Conservation (phyloP, 768 basidiomycete genomes). For the Crassisporium funariophilum region DNA sequence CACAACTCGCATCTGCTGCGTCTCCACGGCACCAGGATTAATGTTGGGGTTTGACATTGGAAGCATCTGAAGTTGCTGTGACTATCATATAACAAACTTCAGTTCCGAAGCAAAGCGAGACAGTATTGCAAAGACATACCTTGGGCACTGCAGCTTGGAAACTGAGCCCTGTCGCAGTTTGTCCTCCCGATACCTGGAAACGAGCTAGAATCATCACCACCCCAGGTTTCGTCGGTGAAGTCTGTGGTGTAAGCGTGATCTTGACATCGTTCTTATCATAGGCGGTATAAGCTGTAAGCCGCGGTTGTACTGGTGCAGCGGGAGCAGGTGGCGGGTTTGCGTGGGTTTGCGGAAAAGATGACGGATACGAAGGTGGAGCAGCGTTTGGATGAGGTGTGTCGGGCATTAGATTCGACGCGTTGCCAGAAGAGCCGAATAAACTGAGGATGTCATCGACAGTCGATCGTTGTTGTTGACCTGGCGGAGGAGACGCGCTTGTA, state of each 20-base stretch:
- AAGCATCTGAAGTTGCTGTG: conserved; percentile 96
- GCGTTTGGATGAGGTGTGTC: conserved; percentile 24
- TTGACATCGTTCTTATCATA: conserved; percentile 92
- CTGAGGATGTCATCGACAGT: conserved; percentile 90
- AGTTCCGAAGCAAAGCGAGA: conserved; percentile 1
- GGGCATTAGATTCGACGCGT: conserved; percentile 35
- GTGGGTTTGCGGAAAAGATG: conserved; percentile 30
- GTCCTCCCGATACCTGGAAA: conserved; percentile 70
- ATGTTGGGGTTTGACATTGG: conserved; percentile 92
- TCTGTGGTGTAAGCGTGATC: conserved; percentile 89
- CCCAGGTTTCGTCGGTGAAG: conserved; percentile 78
- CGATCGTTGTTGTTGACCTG: conserved; percentile 51
- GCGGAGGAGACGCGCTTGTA: conserved; percentile 40
- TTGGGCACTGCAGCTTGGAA: conserved; percentile 99
- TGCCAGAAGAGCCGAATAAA: conserved; percentile 67
- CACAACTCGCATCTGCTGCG: conserved; percentile 92
- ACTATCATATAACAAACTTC: conserved; percentile 45
- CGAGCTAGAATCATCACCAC: conserved; percentile 88
- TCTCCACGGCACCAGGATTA: conserved; percentile 77
- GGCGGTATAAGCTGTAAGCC: conserved; percentile 74
- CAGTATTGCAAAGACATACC: conserved; percentile 42
- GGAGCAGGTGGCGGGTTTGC: conserved; percentile 39
- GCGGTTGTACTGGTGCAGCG: conserved; percentile 44
- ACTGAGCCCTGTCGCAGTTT: conserved; percentile 63
- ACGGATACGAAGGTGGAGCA: conserved; percentile 17